Base-by-base conservation (phyloP, 2,329 filamentous ascomycete genomes). In the Hypoxylon sp. region DNA sequence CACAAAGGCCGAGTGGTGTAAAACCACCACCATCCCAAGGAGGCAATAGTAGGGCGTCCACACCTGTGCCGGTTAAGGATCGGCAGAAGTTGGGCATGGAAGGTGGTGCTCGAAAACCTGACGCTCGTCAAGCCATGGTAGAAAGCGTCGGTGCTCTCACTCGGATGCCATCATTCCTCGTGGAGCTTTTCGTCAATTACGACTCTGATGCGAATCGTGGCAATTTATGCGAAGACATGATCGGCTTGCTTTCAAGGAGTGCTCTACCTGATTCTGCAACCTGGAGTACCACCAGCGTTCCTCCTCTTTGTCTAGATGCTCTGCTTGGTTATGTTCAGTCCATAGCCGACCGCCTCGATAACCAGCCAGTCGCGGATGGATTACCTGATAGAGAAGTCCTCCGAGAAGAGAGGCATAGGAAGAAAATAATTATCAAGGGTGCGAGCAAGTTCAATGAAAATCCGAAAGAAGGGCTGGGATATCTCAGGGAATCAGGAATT, bases 201-300 rank as follows among this genome's bases (percentile, higher is more conserved):
- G 96, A 99, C 78, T 99, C 95, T 74, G 94, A 98, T 74, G 89
- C 93, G 54, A 93, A 99, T 75, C 88, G 94, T 51, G 90, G 90
- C 53, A 96, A 99, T 80, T 81, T 99, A 4, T 99, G 96, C 74
- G 92, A 97, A 80, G 96, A 99, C 75, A 91, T 98, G 86, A 89
- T 99, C 64, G 95, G 96, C 0, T 85, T 99, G 32, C 82, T 99
- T 14, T 95, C 96, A 18, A 88, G 96, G 62, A 99, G 97, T 77
- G 96, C 96, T 1, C 91, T 99, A 69, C 96, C 96, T 0, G 96
- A 99, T 77, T 97, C 96, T 7, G 96, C 95, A 4, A 97, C 94
- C 4, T 99, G 96, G 96, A 99, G 96, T 77, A 99, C 96, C 9
- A 97, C 95, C 4, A 99, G 97, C 75, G 96, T 99, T 1, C 96